Evolutionary conservation across 352 stramenopile species (phyloP).

Genomic region (Phytophthora melonis): DNA sequence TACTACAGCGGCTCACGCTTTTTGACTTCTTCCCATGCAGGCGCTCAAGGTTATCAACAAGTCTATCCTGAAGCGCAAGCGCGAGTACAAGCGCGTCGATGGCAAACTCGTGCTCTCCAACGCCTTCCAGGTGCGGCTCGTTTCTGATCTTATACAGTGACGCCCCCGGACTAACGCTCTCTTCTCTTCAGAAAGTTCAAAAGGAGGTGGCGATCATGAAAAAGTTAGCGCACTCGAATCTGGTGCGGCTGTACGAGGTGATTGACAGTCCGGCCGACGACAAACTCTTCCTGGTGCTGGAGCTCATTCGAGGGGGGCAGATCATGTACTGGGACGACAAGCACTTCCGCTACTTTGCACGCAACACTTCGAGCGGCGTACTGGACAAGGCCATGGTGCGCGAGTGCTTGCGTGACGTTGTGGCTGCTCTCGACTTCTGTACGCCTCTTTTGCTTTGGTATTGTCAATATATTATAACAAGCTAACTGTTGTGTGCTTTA

Average conservation of each 20-base stretch:
- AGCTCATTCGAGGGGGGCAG: constrained; percentile 83
- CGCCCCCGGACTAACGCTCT: not conserved
- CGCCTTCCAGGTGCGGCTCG: constrained; percentile 53
- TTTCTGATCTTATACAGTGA: not conserved
- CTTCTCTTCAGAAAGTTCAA: constrained; percentile 67
- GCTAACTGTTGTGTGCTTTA: not conserved
- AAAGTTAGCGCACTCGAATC: constrained; percentile 73
- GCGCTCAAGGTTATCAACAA: constrained; percentile 89
- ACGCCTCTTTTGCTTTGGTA: constrained; percentile 23
- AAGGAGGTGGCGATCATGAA: constrained; percentile 89
- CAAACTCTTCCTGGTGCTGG: constrained; percentile 85
- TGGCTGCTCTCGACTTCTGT: constrained; percentile 82
- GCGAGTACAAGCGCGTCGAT: constrained; percentile 82
- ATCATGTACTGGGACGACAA: constrained; percentile 90
- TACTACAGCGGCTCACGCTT: too few species aligned
- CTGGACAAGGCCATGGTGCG: constrained; percentile 54
- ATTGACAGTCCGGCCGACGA: constrained; percentile 83
- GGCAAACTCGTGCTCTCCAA: constrained; percentile 84
- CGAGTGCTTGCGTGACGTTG: constrained; percentile 77
- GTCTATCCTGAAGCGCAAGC: constrained; percentile 85
- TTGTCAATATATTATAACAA: not conserved
- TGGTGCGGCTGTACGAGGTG: constrained; percentile 80
- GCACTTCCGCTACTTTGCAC: constrained; percentile 60
- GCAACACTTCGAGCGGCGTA: constrained; percentile 35
- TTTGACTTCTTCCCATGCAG: constrained; percentile 1